Percentiles rank a stretch among this genome's conserved stretches.
Evolutionary conservation across 768 basidiomycete genomes (phyloP).

Genomic region (Paxillus ammoniavirescens): DNA sequence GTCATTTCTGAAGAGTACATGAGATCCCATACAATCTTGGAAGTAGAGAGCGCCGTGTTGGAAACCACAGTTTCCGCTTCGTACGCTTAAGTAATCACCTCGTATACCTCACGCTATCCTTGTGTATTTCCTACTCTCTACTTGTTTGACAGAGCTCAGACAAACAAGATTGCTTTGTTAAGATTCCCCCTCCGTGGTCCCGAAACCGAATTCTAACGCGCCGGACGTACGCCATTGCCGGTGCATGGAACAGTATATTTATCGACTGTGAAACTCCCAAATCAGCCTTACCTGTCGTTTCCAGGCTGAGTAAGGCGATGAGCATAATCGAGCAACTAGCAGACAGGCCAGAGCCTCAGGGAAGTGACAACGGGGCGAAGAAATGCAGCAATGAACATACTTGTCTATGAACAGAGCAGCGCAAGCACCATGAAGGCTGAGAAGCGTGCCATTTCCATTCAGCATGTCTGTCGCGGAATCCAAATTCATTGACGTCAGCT

Average conservation of each 20-base stretch:
- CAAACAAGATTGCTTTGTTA: too few relatives aligned
- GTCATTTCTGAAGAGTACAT: constrained; percentile 39
- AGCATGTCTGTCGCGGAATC: constrained; percentile 46
- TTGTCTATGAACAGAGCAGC: constrained; percentile 52
- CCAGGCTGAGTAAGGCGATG: constrained; percentile 33
- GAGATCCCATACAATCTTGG: background rate
- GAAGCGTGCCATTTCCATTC: constrained; percentile 45
- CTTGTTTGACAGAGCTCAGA: too few relatives aligned
- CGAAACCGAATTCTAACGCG: too few relatives aligned
- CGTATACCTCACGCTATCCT: too few relatives aligned
- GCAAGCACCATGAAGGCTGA: constrained; percentile 60
- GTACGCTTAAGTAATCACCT: too few relatives aligned
- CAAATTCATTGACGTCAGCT: background rate
- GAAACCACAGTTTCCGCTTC: too few relatives aligned
- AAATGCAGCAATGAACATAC: constrained; percentile 30
- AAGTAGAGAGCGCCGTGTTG: background rate
- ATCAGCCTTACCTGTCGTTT: constrained; percentile 27
- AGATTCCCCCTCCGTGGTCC: too few relatives aligned
- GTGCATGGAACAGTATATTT: constrained; percentile 55
- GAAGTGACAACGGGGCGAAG: background rate
- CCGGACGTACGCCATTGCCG: constrained; percentile 42
- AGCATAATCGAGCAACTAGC: constrained; percentile 51
- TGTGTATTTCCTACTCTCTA: too few relatives aligned
- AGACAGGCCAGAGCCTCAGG: background rate
- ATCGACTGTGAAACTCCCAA: constrained; percentile 49